Conservation (phyloP, 768 basidiomycete species). For the Naematelia encephala region DNA sequence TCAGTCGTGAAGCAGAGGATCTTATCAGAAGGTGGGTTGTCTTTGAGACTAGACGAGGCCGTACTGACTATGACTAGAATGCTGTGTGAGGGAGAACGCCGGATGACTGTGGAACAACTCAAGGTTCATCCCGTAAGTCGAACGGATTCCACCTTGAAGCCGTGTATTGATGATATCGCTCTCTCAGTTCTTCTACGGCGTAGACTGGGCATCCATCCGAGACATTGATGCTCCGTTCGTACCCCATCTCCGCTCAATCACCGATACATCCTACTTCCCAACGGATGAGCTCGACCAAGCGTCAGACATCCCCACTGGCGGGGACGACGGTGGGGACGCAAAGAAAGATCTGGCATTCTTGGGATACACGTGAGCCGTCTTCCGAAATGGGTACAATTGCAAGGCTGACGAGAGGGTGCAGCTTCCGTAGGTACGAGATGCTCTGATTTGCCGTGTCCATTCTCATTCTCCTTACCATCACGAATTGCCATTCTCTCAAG, state of each 20-base stretch:
- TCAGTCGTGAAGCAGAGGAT: conserved; percentile 87
- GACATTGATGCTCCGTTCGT: conserved; percentile 92
- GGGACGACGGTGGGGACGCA: conserved; percentile 41
- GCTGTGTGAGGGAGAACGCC: conserved; percentile 75
- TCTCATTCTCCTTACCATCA: not conserved
- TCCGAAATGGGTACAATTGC: not conserved
- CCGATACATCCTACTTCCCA: conserved; percentile 97
- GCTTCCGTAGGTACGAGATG: not conserved
- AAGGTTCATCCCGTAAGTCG: conserved; percentile 79
- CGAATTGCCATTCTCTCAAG: not conserved
- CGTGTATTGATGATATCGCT: not conserved
- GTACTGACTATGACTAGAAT: conserved; percentile 48
- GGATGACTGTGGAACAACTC: conserved; percentile 78
- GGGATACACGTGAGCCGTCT: conserved; percentile 53
- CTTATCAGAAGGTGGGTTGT: conserved; percentile 68
- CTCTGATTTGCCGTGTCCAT: not conserved
- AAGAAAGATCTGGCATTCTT: conserved; percentile 63
- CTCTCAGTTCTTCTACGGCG: conserved; percentile 59
- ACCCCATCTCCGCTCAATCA: conserved; percentile 87
- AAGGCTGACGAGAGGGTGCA: not conserved
- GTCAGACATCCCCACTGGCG: conserved; percentile 55
- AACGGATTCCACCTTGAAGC: not conserved
- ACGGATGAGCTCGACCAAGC: conserved; percentile 86
- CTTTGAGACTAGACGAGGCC: not conserved
- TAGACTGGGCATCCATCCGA: conserved; percentile 85